These are phyloP conservation scores for Candida arabinofermentans DNA, from an alignment of 805 yeast species.

Conservation along the genomic window DNA sequence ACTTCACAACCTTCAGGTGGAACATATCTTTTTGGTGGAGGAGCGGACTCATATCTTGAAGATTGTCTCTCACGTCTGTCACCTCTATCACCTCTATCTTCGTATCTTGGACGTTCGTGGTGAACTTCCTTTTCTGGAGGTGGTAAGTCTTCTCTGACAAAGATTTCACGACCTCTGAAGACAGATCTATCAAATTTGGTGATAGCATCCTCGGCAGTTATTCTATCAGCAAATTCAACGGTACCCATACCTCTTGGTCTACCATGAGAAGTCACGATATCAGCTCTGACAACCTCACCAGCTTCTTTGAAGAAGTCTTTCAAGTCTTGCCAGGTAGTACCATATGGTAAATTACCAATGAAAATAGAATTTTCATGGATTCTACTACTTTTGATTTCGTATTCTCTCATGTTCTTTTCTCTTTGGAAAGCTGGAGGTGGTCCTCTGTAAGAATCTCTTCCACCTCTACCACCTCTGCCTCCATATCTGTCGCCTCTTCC, in stretches of 20 bases:
- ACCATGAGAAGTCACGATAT: constrained; percentile 73
- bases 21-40: constrained; percentile 13
- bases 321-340: constrained; percentile 54
- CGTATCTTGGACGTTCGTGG: constrained; percentile 11
- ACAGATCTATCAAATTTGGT: constrained; percentile 59
- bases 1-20: constrained; percentile 45
- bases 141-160: constrained; percentile 88
- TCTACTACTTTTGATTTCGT: constrained; percentile 42
- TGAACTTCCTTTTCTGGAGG: constrained; percentile 49
- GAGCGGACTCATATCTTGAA: constrained; percentile 8
- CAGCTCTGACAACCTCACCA: constrained; percentile 75
- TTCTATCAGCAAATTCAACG: constrained; percentile 68
- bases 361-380: constrained; percentile 67
- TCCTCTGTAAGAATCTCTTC: constrained; percentile 21
- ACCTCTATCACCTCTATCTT: constrained; percentile 16
- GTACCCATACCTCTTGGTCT: constrained; percentile 89
- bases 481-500: constrained; percentile 23
- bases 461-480: constrained; percentile 16
- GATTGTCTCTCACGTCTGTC: constrained; percentile 13
- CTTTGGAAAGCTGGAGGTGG: constrained; percentile 19
- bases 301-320: constrained; percentile 54
- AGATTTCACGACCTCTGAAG: constrained; percentile 71
- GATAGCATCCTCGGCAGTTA: constrained; percentile 71
- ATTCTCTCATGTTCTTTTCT: constrained; percentile 28
- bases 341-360: constrained; percentile 70